phyloP scores from a whole-genome alignment of 495 filamentous ascomycete species.

The Xylaria curta region DNA sequence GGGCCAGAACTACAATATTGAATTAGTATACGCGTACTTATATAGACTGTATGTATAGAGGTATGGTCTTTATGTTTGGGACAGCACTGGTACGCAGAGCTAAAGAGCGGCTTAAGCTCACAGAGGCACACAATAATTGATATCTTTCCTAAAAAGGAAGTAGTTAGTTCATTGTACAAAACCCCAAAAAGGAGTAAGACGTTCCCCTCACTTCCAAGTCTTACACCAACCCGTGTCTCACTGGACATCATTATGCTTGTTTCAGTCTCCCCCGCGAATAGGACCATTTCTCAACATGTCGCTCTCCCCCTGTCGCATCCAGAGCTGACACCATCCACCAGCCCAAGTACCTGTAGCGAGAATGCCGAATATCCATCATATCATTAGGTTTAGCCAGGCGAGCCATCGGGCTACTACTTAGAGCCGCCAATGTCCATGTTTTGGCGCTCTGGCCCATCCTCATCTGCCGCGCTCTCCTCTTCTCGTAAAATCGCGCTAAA shows the following conservation, averaged over 20 bases:
- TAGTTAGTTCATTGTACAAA: not conserved
- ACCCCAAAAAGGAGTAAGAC: not conserved
- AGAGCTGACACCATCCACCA: slow-evolving; percentile 1
- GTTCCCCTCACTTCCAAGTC: not conserved
- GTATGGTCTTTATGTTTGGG: not conserved
- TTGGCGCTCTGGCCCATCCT: not conserved
- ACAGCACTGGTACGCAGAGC: not conserved
- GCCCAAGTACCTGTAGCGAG: not conserved
- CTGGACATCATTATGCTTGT: not conserved
- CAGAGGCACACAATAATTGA: not conserved
- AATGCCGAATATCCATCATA: not conserved
- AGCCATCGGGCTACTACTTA: not conserved
- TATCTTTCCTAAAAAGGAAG: not conserved
- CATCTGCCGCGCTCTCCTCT: not conserved
- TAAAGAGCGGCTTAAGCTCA: not conserved
- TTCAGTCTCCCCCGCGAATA: slow-evolving; percentile 8
- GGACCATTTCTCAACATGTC: not conserved
- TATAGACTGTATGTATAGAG: not conserved
- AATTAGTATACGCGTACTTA: not conserved
- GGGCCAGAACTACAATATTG: not conserved
- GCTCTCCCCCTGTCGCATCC: slow-evolving; percentile 5
- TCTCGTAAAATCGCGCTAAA: slow-evolving; percentile 4
- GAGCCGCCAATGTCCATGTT: not conserved
- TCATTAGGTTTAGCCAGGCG: not conserved
- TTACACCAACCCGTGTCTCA: not conserved